Conservation (phyloP, 768 basidiomycete species). For the Lyophyllum decastes region DNA sequence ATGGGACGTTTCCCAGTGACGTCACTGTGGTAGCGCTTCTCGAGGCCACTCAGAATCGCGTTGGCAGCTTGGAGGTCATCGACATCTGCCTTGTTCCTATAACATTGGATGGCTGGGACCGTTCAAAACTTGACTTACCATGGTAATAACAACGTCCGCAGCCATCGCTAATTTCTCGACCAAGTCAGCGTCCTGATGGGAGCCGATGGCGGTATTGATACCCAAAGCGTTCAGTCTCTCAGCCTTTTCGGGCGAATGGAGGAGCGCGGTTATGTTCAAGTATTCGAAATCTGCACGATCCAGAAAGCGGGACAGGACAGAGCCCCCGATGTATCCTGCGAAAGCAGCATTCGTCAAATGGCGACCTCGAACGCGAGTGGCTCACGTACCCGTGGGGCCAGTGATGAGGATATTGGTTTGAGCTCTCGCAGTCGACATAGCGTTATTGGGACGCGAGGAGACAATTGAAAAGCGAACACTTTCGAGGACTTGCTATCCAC, state of each 20-base stretch:
- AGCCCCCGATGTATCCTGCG: slow-evolving; percentile 49
- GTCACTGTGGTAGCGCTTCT: slow-evolving; percentile 31
- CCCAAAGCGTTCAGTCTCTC: slow-evolving; percentile 39
- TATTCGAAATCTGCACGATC: slow-evolving; percentile 30
- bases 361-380: not conserved
- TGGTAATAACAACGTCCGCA: not conserved
- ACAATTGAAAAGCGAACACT: not conserved
- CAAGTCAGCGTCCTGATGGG: slow-evolving; percentile 16
- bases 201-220: slow-evolving; percentile 41
- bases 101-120: not conserved
- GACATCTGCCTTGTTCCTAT: slow-evolving; percentile 26
- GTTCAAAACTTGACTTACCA: not conserved
- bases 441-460: not conserved
- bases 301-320: slow-evolving; percentile 42
- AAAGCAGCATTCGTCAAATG: not conserved
- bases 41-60: slow-evolving; percentile 54
- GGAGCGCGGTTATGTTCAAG: slow-evolving; percentile 45
- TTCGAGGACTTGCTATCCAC: no score
- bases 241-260: slow-evolving; percentile 46
- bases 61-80: slow-evolving; percentile 45
- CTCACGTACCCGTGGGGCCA: not conserved
- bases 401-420: not conserved
- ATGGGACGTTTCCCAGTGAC: slow-evolving; percentile 41
- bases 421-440: not conserved
- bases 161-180: not conserved